These are phyloP conservation scores for Fusarium chaquense DNA, from an alignment of 2,329 filamentous ascomycete species.

Conservation along the genomic window DNA sequence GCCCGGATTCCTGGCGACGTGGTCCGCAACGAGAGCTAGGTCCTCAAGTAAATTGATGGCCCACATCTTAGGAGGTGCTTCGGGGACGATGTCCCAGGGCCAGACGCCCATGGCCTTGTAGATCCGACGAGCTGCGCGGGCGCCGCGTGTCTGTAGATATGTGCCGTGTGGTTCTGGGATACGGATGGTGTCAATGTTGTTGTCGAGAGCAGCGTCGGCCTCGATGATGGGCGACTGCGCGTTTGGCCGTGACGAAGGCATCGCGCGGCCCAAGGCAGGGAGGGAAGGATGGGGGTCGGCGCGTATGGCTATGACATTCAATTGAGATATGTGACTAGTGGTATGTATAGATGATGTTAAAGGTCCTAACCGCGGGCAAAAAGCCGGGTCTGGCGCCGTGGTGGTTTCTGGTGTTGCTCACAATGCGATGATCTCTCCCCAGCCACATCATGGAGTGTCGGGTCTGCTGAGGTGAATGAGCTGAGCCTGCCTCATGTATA, in stretches of 20 bases:
- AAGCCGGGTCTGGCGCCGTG: constrained; percentile 39
- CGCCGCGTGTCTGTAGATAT: constrained; percentile 45
- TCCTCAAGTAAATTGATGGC: constrained; percentile 49
- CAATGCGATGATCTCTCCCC: constrained; percentile 26
- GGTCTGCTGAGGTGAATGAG: constrained; percentile 10
- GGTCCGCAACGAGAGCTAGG: constrained; percentile 46
- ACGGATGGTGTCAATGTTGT: constrained; percentile 42
- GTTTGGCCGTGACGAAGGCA: constrained; percentile 44
- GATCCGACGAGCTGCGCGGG: constrained; percentile 46
- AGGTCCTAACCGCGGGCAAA: constrained; percentile 42
- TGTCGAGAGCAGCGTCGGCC: constrained; percentile 39
- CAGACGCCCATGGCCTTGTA: constrained; percentile 47
- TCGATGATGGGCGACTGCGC: constrained; percentile 39
- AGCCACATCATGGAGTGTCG: constrained; percentile 47
- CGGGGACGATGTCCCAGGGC: constrained; percentile 49
- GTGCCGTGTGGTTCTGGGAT: constrained; percentile 46
- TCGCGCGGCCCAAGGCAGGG: constrained; percentile 30
- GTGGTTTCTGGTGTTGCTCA: constrained; percentile 34
- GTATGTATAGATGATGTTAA: not conserved
- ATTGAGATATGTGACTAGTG: not conserved
- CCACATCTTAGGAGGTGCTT: constrained; percentile 49
- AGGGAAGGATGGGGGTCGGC: not conserved
- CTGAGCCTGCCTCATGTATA: constrained; percentile 38
- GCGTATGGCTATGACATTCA: constrained; percentile 31
- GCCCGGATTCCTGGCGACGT: constrained; percentile 45